Base-by-base conservation (phyloP, 441 rosid species). In the Erysimum cheiri region DNA sequence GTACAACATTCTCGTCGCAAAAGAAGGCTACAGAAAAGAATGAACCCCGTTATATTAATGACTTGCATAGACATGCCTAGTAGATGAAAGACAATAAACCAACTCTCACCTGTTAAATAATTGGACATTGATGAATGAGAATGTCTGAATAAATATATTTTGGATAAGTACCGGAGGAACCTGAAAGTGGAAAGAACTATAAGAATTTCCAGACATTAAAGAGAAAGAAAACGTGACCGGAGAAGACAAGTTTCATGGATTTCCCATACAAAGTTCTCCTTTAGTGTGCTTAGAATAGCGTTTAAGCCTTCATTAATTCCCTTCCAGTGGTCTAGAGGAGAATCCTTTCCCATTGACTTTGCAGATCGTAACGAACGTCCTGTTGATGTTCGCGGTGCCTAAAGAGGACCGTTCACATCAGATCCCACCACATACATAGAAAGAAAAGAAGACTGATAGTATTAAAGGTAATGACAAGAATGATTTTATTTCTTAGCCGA, bases 1-100 rank as follows among this genome's bases (percentile, higher is more conserved):
- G 98, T 89, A 83, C 99, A 95, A 72, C 99, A 95, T 80, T 92
- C 99, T 9, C 95, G 95, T 17, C 98, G 95, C 69, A 95, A 80
- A 74, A 95, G 99, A 79, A 95, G 97, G 80, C 98, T 92, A 85
- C 72, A 47, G 11, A 63, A 68, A 40, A 69, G 2, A 56, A 63
- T 10, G 78, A 72, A 76, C 62, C 62, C 60, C 43, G 54, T 65
- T 58, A 47, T 66, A 60, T 70, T 11, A 60, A 37, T 64, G 43
- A 43, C 58, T 46, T 47, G 4, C 40, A 70, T 15, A 24, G 48
- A 48, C 43, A 74, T 72, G 31, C 56, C n/a, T 43, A 52, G 40
- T 26, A 53, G 47, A 75, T 70, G 49, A 72, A 55, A 15, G 65
- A 39, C 43, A 19, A 6, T 15, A 41, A 29, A 65, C 17, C 61